Conservation (phyloP, 768 basidiomycete genomes). For the Auriscalpium vulgare region DNA sequence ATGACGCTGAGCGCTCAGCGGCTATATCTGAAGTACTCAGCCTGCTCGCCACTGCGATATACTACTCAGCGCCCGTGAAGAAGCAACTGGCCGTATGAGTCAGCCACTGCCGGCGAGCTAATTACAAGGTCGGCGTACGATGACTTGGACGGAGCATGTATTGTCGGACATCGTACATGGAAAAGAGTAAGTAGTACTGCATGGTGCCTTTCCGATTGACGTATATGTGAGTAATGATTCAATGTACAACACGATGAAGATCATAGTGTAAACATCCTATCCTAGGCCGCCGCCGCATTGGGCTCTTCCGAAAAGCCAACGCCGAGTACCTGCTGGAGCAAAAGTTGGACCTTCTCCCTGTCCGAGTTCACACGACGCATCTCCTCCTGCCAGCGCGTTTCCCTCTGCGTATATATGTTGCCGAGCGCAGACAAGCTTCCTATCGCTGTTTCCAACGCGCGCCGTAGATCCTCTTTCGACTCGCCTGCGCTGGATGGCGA, state of each 20-base stretch:
- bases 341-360: slow-evolving; percentile 54
- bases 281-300: not conserved
- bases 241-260: not conserved
- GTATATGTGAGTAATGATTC: not conserved
- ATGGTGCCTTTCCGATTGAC: not conserved
- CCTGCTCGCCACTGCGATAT: too few species aligned
- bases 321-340: slow-evolving; percentile 57
- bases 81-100: too few species aligned
- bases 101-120: too few species aligned
- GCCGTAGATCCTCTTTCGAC: slow-evolving; percentile 54
- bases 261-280: not conserved
- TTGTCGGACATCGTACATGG: too few species aligned
- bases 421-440: slow-evolving; percentile 58
- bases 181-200: too few species aligned
- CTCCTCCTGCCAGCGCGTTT: slow-evolving; percentile 64
- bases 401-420: slow-evolving; percentile 59
- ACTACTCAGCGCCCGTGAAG: too few species aligned
- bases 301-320: not conserved
- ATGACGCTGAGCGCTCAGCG: too few species aligned
- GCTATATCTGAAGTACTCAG: too few species aligned
- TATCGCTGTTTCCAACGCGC: slow-evolving; percentile 59
- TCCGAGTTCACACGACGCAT: slow-evolving; percentile 60
- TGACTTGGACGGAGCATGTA: too few species aligned
- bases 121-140: too few species aligned
- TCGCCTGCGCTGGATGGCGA: slow-evolving; percentile 45